Conservation (phyloP, 257 asterid genomes). For the Primulina eburnea region DNA sequence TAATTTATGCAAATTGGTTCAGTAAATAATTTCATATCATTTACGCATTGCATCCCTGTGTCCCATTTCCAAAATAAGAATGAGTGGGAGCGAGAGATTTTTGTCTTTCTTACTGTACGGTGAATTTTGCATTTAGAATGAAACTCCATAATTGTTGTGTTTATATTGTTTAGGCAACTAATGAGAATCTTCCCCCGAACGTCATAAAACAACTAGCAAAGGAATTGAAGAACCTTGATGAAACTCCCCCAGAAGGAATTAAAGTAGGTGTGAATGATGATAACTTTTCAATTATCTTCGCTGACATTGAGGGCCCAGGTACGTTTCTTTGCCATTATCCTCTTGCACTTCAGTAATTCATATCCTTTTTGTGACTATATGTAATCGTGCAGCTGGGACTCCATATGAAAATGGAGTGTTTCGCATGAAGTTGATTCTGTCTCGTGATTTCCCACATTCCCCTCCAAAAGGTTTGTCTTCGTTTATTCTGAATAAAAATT, state of each 20-base stretch:
- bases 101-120: background rate
- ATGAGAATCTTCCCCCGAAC: slow-evolving; percentile 31
- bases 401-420: slow-evolving; percentile 91
- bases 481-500: slow-evolving; percentile 1
- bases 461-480: slow-evolving; percentile 81
- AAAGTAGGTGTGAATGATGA: slow-evolving; percentile 88
- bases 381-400: slow-evolving; percentile 79
- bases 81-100: background rate
- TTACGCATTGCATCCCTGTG: background rate
- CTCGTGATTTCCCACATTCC: slow-evolving; percentile 87
- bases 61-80: background rate
- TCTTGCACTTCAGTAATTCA: slow-evolving; percentile 8
- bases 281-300: slow-evolving; percentile 77
- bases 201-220: slow-evolving; percentile 56
- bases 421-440: slow-evolving; percentile 84
- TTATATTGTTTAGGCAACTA: slow-evolving; percentile 62
- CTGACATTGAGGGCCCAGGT: slow-evolving; percentile 99
- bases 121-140: background rate
- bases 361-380: slow-evolving; percentile 26
- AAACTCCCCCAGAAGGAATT: slow-evolving; percentile 97
- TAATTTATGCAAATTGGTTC: background rate
- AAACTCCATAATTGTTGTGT: background rate
- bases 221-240: slow-evolving; percentile 92
- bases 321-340: slow-evolving; percentile 12
- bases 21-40: background rate